phyloP scores from a whole-genome alignment of 2,329 filamentous ascomycete species.

The Mollisia scopiformis region DNA sequence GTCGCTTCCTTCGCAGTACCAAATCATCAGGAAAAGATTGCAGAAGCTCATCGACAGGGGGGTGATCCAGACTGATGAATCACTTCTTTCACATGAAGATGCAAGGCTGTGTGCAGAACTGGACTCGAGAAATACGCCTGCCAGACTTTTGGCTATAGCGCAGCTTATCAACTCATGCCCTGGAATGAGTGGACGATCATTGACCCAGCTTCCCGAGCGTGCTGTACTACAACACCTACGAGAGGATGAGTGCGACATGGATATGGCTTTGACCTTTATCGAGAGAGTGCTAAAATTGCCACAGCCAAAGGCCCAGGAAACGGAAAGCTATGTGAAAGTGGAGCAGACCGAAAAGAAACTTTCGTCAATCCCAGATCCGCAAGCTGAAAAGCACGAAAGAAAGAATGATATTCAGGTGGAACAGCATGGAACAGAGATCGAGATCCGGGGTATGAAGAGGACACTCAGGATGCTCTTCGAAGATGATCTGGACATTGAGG shows the following conservation, averaged over 20 bases:
- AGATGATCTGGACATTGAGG: constrained; percentile 4
- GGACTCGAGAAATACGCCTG: constrained; percentile 5
- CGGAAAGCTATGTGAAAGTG: too few relatives aligned
- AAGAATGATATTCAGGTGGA: neutral
- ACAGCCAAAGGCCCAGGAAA: too few relatives aligned
- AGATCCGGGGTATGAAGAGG: constrained; percentile 8
- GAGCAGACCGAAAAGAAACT: too few relatives aligned
- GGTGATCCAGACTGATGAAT: constrained; percentile 21
- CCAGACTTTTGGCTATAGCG: constrained; percentile 26
- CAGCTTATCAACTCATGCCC: constrained; percentile 17
- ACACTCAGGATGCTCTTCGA: neutral
- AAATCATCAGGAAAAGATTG: constrained; percentile 31
- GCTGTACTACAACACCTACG: constrained; percentile 29
- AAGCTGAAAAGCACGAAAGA: neutral
- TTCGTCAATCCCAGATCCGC: neutral
- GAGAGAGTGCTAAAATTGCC: constrained; percentile 12
- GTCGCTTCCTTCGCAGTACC: constrained; percentile 28
- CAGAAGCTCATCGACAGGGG: constrained; percentile 26
- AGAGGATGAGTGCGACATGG: constrained; percentile 25
- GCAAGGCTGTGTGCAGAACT: constrained; percentile 12
- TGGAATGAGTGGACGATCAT: constrained; percentile 29
- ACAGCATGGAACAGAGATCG: neutral
- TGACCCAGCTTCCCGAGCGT: constrained; percentile 31
- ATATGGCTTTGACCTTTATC: constrained; percentile 26
- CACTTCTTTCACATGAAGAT: constrained; percentile 26